These are phyloP conservation scores for Brassica incana DNA, from an alignment of 345 rosid genomes.

Conservation along the genomic window DNA sequence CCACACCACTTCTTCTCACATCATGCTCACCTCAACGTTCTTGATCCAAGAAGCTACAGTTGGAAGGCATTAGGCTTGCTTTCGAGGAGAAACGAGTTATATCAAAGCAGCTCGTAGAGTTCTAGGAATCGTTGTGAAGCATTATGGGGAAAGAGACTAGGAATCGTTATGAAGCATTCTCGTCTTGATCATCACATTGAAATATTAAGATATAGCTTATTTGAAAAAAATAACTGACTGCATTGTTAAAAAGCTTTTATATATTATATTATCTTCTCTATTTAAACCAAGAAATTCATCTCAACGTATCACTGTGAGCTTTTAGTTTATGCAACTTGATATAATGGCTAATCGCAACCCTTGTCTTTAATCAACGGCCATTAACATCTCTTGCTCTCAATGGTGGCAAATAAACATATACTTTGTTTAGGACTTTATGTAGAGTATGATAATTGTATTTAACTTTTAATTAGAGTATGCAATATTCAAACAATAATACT, in stretches of 20 bases:
- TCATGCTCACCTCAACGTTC: conserved; percentile 20
- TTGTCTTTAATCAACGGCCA: neutral
- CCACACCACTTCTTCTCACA: neutral
- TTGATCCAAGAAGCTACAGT: conserved; percentile 21
- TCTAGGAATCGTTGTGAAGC: conserved; percentile 31
- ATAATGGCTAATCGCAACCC: too few species aligned
- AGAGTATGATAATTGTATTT: too few species aligned
- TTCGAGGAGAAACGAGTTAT: conserved; percentile 35
- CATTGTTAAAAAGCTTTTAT: too few species aligned
- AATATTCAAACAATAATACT: neutral
- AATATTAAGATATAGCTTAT: conserved; percentile 41
- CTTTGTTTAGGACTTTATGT: neutral
- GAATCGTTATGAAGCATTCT: conserved; percentile 48
- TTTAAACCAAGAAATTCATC: too few species aligned
- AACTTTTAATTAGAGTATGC: too few species aligned
- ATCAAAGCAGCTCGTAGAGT: conserved; percentile 59
- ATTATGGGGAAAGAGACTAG: conserved; percentile 59
- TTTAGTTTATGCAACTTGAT: too few species aligned
- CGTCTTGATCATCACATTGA: conserved; percentile 48
- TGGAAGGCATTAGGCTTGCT: conserved; percentile 42
- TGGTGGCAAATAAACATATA: neutral
- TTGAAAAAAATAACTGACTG: too few species aligned
- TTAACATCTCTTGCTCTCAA: neutral
- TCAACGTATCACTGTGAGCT: too few species aligned
- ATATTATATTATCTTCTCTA: too few species aligned